These are phyloP conservation scores for Cystofilobasidium ferigula DNA, from an alignment of 768 basidiomycete genomes.

Conservation along the genomic window DNA sequence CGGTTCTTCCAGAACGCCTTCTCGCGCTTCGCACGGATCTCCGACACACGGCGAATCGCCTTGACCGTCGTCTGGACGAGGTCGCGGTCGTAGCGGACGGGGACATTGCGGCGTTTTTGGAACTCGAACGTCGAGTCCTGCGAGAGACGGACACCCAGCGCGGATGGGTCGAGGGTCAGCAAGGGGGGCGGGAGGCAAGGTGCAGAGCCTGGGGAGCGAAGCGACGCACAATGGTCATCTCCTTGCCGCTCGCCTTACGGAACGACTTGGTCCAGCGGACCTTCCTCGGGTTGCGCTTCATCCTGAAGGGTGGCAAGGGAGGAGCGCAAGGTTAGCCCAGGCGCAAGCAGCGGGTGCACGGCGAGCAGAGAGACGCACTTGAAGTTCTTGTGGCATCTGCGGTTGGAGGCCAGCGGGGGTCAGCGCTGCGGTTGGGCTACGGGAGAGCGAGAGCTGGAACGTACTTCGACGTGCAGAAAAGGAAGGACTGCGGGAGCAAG, in stretches of 20 bases:
- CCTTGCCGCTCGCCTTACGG: slow-evolving; percentile 94
- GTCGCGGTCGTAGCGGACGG: slow-evolving; percentile 92
- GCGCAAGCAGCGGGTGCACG: not conserved
- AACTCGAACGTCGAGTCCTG: slow-evolving; percentile 98
- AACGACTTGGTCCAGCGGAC: slow-evolving; percentile 99
- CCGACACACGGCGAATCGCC: slow-evolving; percentile 88
- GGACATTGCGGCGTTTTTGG: slow-evolving; percentile 95
- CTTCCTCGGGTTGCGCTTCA: slow-evolving; percentile 99
- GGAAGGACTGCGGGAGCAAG: slow-evolving; percentile 53
- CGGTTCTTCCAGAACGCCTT: slow-evolving; percentile 88
- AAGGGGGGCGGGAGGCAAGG: slow-evolving; percentile 3
- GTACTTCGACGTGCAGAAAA: slow-evolving; percentile 95
- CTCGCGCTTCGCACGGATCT: slow-evolving; percentile 83
- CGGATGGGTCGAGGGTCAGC: not conserved
- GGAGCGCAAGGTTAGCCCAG: not conserved
- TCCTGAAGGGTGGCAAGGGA: slow-evolving; percentile 45
- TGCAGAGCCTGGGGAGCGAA: not conserved
- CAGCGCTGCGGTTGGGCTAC: not conserved
- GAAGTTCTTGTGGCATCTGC: slow-evolving; percentile 97
- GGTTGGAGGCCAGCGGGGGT: slow-evolving; percentile 20
- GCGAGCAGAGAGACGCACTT: slow-evolving; percentile 50
- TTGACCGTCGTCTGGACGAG: slow-evolving; percentile 82
- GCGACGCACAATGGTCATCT: slow-evolving; percentile 88
- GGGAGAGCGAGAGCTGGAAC: not conserved
- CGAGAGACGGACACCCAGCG: slow-evolving; percentile 4